Percentiles rank a stretch among this genome's conserved stretches.
phyloP scores from a whole-genome alignment of 2,329 filamentous ascomycete genomes.

The Orbilia brochopaga region DNA sequence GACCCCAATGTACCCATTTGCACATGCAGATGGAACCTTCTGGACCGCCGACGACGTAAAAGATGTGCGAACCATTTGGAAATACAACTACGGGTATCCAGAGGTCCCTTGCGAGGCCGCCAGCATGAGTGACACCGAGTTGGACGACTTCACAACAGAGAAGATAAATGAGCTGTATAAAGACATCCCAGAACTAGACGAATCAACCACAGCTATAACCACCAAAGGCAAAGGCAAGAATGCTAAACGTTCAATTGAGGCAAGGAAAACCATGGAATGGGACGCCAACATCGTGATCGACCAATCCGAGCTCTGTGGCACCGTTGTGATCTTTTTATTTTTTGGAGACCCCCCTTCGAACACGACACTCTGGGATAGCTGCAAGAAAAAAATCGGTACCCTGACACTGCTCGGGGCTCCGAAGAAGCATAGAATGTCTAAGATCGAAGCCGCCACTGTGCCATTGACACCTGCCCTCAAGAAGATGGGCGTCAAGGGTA shows the following conservation, averaged over 20 bases:
- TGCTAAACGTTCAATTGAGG: conserved; percentile 3
- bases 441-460: conserved; percentile 22
- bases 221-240: not conserved
- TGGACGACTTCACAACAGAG: conserved; percentile 36
- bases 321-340: conserved; percentile 42
- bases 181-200: not conserved
- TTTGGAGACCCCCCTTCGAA: conserved; percentile 28
- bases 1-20: conserved; percentile 53
- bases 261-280: conserved; percentile 51
- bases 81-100: conserved; percentile 53
- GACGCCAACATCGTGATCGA: conserved; percentile 52
- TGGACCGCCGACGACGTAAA: conserved; percentile 52
- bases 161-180: conserved; percentile 51
- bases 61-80: conserved; percentile 49
- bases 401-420: conserved; percentile 31
- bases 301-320: conserved; percentile 49
- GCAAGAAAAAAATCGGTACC: conserved; percentile 16
- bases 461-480: conserved; percentile 20
- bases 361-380: conserved; percentile 19
- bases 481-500: conserved; percentile 21
- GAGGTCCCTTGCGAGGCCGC: conserved; percentile 51
- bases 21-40: conserved; percentile 37
- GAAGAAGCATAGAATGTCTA: conserved; percentile 13
- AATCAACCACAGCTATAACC: conserved; percentile 10
- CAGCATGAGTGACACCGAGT: conserved; percentile 8